Base-by-base conservation (phyloP, 768 basidiomycete species). In the Pisolithus orientalis region DNA sequence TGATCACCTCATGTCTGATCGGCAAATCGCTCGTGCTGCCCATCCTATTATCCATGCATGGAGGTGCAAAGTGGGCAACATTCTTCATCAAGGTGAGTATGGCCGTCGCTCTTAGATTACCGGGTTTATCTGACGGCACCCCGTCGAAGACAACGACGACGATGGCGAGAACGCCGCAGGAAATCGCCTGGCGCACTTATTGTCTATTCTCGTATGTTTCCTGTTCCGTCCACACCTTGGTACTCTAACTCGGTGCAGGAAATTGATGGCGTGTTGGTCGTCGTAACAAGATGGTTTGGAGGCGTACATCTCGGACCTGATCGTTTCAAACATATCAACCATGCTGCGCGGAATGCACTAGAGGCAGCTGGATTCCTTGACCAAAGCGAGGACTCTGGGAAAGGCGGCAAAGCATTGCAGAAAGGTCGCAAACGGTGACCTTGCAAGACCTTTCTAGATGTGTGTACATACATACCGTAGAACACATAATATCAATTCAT, bases 111-210 rank as follows among this genome's bases (percentile, higher is more conserved):
- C 32, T 7, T 14, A 24, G 13, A 28, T 25, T 32, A 16, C 7
- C 24, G 11, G 42, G 51, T 16, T 59, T 52, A 54, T 9, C 28
- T 57, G 28, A 39, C 46, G 13, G n/a, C n/a, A 7, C n/a, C 8
- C 25, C 9, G 21, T n/a, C 3, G 40, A 57, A 92, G 94, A 97
- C 62, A 94, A 96, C 53, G 91, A 94, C 52, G 94, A 98, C 54
- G 90, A 97, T 53, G 91, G 94, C 1, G 95, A 99, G 71, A 84
- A 87, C 0, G 93, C 91, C 1, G 95, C 95, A 17, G 95, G 95
- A 5, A 84, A 87, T 40, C 80, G 95, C 16, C 70, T 98, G 21
- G 91, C 91, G 1, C 94, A 97, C 66, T 76, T 99, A 2, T 70
- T 99, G 5, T 91, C 94, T 56, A 92, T 95, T 44, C 65, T 96